Base-by-base conservation (phyloP, 2,329 filamentous ascomycete genomes). In the Ceratocystiopsis sp. region DNA sequence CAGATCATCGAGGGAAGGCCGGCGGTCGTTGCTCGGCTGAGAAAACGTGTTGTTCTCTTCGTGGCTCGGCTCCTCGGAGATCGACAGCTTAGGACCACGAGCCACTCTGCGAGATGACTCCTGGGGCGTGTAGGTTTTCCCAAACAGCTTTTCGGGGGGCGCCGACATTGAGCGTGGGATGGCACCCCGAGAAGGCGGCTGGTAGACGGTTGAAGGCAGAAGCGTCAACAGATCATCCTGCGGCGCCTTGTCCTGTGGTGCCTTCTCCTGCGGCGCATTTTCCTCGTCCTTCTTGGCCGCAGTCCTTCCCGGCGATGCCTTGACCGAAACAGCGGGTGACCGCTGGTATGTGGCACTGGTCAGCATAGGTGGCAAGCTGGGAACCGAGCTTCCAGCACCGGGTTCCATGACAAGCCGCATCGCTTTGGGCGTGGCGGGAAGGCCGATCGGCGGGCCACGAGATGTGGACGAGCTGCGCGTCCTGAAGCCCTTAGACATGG, bases 391-490 rank as follows among this genome's bases (percentile, higher is more conserved):
- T 37, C 52, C 53, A 35, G 68, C 63, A 45, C 78, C 71, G 3
- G 67, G 61, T 50, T 75, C 72, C 51, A 89, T 77, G 37, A 84
- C 76, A 2, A 93, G 76, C 17, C 82, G 75, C 86, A 95, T 93
- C 1, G 86, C 86, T 62, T 84, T 79, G 29, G 89, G 87, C 1
- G 87, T 95, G 2, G 86, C 84, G 14, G 89, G 86, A n/a, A 94
- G 70, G 0, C 86, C 87, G 42, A 89, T 71, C 7, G 73, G 69
- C 1, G 71, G 65, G 1, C 59, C 58, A 46, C 57, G 62, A 42
- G 58, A 59, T 14, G 65, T 64, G 48, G 68, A 69, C 57, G 72
- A 70, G 55, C 63, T 67, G 48, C 61, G 61, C 2, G 65, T 61
- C 8, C 42, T 38, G 10, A 17, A 37, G 7, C 32, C n/a, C n/a